Evolutionary conservation across 257 asterid genomes (phyloP), one percentile per base, ranked within the genome.

Genomic region (Solanum sejunctum): DNA sequence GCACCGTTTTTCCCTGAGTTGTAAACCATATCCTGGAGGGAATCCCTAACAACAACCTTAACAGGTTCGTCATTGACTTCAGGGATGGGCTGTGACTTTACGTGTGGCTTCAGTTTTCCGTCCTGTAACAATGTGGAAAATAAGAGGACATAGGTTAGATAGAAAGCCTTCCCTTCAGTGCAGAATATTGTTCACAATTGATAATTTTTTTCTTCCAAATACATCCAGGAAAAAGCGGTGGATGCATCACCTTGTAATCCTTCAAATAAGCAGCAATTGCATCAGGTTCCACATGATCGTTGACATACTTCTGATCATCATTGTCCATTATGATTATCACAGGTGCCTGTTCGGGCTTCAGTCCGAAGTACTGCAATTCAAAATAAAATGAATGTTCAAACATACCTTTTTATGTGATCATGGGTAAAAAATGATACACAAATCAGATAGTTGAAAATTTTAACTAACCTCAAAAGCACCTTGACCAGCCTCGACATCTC

Each of bases 21-120:
- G 57, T 63, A 79, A 52, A 85, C 87, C 87, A 85, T 85, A 72
- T 51, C 83, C 47, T 32, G 47, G 66, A 95, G 86, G 91, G 89
- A 93, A 90, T 92, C 88, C 61, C 91, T 89, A 58, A 95, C 99
- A 17, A 93, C 95, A 78, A 93, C 97, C 88, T 95, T 95, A 57
- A 95, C 98, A 18, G 99, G 98, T 88, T 95, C 99, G 47, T 92
- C 83, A 32, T 93, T 92, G 54, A 80, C 89, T 91, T 94, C 95
- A 0, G 99, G 99, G 86, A 94, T 89, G 83, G 97, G 94, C 88
- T 92, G 91, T 16, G 99, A 95, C 82, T 84, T 94, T 0, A 92
- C 86, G 85, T 75, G 90, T 47, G 93, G 97, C 90, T 90, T 84
- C 91, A 91, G 86, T 55, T 60, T 80, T 20, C 99, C 99, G 1